A percentile compares a stretch with the other conserved stretches of the same genome.
These are phyloP conservation scores for Globisporangium okanoganense DNA, from an alignment of 352 stramenopile genomes.

Conservation along the genomic window DNA sequence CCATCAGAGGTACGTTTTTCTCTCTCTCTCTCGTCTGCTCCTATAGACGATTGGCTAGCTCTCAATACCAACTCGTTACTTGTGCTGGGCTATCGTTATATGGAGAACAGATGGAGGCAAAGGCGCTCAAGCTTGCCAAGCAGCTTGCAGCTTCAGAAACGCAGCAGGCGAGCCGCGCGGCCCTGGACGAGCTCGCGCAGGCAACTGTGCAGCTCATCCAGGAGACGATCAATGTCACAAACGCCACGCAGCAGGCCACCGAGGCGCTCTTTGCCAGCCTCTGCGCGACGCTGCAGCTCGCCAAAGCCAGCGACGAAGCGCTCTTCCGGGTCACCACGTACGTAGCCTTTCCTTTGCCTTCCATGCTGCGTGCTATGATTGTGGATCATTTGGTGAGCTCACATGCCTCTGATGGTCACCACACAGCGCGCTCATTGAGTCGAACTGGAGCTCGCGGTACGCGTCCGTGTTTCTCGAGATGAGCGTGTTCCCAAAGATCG, in stretches of 20 bases:
- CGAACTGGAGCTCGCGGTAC: conserved; percentile 71
- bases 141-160: conserved; percentile 22
- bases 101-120: conserved; percentile 39
- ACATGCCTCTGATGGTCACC: not conserved
- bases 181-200: conserved; percentile 23
- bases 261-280: conserved; percentile 43
- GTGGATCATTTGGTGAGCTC: not conserved
- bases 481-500: conserved; percentile 55
- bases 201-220: conserved; percentile 38
- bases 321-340: conserved; percentile 57
- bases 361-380: too few species aligned
- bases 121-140: conserved; percentile 34
- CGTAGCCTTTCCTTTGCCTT: not conserved
- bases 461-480: conserved; percentile 54
- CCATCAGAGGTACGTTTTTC: not conserved
- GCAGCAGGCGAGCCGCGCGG: conserved; percentile 22
- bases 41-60: not conserved
- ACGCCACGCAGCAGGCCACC: conserved; percentile 50
- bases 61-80: too few species aligned
- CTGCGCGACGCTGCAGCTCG: conserved; percentile 44
- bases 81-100: not conserved
- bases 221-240: conserved; percentile 58
- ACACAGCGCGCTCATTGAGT: conserved; percentile 46
- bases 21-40: not conserved
- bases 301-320: conserved; percentile 49